Conservation (phyloP, 176 grass and related monocot genomes). For the Musa troglodytarum region DNA sequence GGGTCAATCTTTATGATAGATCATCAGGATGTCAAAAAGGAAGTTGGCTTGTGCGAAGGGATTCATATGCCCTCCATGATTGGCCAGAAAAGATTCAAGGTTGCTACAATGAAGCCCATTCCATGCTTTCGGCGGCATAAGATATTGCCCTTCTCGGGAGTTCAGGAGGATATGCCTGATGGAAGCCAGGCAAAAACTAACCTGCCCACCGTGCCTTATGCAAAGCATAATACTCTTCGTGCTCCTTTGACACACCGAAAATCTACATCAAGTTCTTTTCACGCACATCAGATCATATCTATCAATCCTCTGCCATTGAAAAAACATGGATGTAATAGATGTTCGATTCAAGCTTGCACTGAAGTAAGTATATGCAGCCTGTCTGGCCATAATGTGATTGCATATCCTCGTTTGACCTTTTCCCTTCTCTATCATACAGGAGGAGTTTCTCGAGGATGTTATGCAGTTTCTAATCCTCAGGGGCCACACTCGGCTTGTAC, state of each 20-base stretch:
- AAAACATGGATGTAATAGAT: constrained; percentile 52
- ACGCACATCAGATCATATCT: constrained; percentile 19
- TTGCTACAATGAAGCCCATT: constrained; percentile 55
- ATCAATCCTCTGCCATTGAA: constrained; percentile 66
- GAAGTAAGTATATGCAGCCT: constrained; percentile 30
- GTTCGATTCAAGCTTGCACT: constrained; percentile 34
- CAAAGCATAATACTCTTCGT: constrained; percentile 32
- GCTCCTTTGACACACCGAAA: constrained; percentile 31
- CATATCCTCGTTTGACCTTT: background rate
- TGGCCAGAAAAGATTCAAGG: constrained; percentile 23
- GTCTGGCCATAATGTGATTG: background rate
- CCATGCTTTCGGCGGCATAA: constrained; percentile 31
- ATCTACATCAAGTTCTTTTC: constrained; percentile 17
- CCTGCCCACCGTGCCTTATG: constrained; percentile 15
- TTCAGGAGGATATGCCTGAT: background rate
- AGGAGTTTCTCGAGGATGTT: constrained; percentile 74
- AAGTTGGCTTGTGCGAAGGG: background rate
- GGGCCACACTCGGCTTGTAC: constrained; percentile 48
- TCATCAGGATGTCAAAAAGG: constrained; percentile 12
- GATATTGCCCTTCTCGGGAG: constrained; percentile 28
- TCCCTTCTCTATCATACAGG: constrained; percentile 19
- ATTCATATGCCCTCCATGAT: too few relatives aligned
- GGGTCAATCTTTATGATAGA: constrained; percentile 6
- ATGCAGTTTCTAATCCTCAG: constrained; percentile 60
- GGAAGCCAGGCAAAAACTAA: too few relatives aligned